Evolutionary conservation across 192 early-diverging fungal genomes (phyloP), one percentile per base, ranked within the genome.

Genomic region (Chytriomyces sp.): DNA sequence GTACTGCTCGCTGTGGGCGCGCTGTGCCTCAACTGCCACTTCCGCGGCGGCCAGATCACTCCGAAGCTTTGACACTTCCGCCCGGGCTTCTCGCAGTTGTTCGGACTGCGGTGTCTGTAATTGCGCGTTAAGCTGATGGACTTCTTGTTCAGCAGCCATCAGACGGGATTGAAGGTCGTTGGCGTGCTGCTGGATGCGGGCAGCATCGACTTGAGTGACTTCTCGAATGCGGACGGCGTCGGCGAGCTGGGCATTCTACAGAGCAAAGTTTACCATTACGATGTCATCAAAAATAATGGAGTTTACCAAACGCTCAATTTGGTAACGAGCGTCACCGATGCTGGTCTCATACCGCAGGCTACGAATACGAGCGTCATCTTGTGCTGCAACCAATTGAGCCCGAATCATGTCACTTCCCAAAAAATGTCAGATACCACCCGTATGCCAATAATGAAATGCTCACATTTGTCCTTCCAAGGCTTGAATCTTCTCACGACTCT

Each of bases 1-100:
- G 77, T 85, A 86, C 59, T 86, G 81, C 17, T 76, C 86, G 30
- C 79, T 78, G 30, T 83, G 77, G 26, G 79, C 77, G 33, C 83
- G 81, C 56, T 81, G 74, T 0, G 80, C 57, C 31, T 82, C 80
- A 3, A 90, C 75, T 72, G n/a, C n/a, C n/a, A n/a, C n/a, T n/a
- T n/a, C n/a, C n/a, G n/a, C n/a, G n/a, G n/a, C n/a, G n/a, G n/a
- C n/a, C n/a, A n/a, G n/a, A n/a, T n/a, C n/a, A n/a, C n/a, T n/a
- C n/a, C n/a, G n/a, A n/a, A n/a, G n/a, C n/a, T n/a, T n/a, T n/a
- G n/a, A 19, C 38, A 75, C 37, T 59, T 75, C 64, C 5, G 58
- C 52, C 5, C 44, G 31, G 8, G 58, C 38, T 34, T 75, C 74
- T 32, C 58, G 52, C 36, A 75, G 34, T 31, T 34, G 28, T 19